A percentile compares a stretch with the other conserved stretches of the same genome.
These are phyloP conservation scores for Nigrospora sphaerica DNA, from an alignment of 2,329 filamentous ascomycete genomes.

Conservation along the genomic window DNA sequence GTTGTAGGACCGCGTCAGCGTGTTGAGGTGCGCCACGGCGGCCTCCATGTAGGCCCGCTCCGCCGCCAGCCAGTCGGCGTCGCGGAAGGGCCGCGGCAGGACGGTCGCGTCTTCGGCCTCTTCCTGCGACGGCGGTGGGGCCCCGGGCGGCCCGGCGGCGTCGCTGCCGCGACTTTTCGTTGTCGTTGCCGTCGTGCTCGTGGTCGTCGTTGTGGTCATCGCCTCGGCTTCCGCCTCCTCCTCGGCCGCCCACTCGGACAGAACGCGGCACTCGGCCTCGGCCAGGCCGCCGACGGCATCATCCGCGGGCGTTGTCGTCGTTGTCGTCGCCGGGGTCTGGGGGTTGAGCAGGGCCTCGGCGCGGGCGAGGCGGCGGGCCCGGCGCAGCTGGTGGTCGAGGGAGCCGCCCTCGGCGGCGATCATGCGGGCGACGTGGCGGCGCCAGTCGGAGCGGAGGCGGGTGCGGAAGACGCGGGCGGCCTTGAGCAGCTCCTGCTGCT, in stretches of 20 bases:
- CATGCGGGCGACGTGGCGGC: slow-evolving; percentile 68
- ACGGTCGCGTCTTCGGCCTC: slow-evolving; percentile 11
- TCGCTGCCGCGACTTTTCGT: neutral
- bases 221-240: slow-evolving; percentile 2
- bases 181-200: neutral
- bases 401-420: slow-evolving; percentile 74
- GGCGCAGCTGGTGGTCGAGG: slow-evolving; percentile 63
- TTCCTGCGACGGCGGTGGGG: slow-evolving; percentile 2
- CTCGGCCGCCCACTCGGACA: slow-evolving; percentile 6
- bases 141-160: neutral
- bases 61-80: slow-evolving; percentile 30
- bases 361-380: slow-evolving; percentile 66
- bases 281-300: too few relatives aligned
- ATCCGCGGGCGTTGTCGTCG: too few relatives aligned
- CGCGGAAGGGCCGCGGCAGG: slow-evolving; percentile 62
- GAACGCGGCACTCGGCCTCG: too few relatives aligned
- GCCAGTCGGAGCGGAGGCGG: slow-evolving; percentile 77
- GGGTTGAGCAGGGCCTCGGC: slow-evolving; percentile 66
- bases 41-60: slow-evolving; percentile 32
- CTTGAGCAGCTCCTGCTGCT: slow-evolving; percentile 81
- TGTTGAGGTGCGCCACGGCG: slow-evolving; percentile 71
- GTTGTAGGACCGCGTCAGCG: slow-evolving; percentile 80
- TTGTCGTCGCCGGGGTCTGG: slow-evolving; percentile 15
- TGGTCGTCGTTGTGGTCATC: neutral
- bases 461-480: slow-evolving; percentile 63